These are phyloP conservation scores for Ceriops zippeliana DNA, from an alignment of 345 rosid species.

Conservation along the genomic window DNA sequence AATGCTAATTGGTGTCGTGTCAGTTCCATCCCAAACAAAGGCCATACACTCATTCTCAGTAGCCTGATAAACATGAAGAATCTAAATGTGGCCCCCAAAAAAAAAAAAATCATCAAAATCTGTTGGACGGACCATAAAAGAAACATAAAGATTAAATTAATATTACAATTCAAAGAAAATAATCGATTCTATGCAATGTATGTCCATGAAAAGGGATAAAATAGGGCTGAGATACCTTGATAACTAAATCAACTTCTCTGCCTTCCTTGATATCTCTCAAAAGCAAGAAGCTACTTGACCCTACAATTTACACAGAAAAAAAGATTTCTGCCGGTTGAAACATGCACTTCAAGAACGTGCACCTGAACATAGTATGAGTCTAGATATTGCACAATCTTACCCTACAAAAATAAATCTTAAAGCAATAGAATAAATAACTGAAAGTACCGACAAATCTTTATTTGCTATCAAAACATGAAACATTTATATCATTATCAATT, in stretches of 20 bases:
- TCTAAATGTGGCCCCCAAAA: constrained; percentile 30
- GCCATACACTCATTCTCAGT: constrained; percentile 34
- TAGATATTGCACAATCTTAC: no score
- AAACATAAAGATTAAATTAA: no score
- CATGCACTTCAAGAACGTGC: not conserved
- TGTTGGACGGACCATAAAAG: not conserved
- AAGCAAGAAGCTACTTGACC: constrained; percentile 34
- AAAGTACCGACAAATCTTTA: no score
- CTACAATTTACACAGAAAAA: constrained; percentile 19
- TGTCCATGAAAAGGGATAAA: not conserved
- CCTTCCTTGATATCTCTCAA: constrained; percentile 59
- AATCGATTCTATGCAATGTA: not conserved
- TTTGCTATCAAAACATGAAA: no score
- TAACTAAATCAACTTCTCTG: constrained; percentile 33
- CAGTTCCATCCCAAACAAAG: constrained; percentile 89
- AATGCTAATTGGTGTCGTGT: constrained; percentile 49
- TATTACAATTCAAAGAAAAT: no score
- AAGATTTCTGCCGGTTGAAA: not conserved
- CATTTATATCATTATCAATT: no score
- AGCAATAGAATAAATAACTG: no score
- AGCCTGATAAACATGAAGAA: constrained; percentile 50
- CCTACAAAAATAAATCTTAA: no score
- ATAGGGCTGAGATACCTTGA: constrained; percentile 45
- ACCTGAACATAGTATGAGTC: no score
- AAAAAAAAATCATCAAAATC: constrained; percentile 11